These are phyloP conservation scores for Suillus subalutaceus DNA, from an alignment of 768 basidiomycete genomes.

Conservation along the genomic window DNA sequence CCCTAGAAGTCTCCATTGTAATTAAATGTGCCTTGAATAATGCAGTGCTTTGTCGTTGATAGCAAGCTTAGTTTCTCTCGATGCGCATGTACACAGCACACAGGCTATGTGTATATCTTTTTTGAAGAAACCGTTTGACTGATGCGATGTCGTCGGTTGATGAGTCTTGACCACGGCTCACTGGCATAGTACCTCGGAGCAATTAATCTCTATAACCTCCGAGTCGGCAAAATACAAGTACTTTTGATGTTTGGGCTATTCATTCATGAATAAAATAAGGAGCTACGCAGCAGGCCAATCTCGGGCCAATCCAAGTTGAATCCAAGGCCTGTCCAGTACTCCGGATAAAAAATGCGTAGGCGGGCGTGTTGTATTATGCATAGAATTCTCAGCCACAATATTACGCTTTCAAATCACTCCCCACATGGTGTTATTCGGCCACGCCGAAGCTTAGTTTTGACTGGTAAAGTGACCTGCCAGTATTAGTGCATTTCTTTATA, in stretches of 20 bases:
- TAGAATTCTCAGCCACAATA: neutral
- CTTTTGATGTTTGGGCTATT: neutral
- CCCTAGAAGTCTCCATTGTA: neutral
- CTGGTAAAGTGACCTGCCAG: neutral
- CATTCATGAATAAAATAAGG: neutral
- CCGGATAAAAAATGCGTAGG: too few relatives aligned
- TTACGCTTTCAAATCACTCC: neutral
- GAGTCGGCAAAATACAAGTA: neutral
- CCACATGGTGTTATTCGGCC: constrained; percentile 4
- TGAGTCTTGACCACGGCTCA: neutral
- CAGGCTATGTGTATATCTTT: neutral
- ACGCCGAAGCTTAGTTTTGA: neutral
- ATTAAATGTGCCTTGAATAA: neutral
- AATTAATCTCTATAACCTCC: neutral
- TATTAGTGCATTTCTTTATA: neutral
- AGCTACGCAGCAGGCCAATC: neutral
- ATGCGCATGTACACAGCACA: neutral
- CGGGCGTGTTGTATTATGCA: too few relatives aligned
- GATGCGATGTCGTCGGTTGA: too few relatives aligned
- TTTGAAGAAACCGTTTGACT: neutral
- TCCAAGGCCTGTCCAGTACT: too few relatives aligned
- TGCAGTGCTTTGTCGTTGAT: neutral
- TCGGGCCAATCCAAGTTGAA: neutral
- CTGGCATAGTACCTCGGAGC: too few relatives aligned
- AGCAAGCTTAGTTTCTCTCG: neutral